These are phyloP conservation scores for Moniliella sp. DNA, from an alignment of 1,284 basidiomycete genomes.

Conservation along the genomic window DNA sequence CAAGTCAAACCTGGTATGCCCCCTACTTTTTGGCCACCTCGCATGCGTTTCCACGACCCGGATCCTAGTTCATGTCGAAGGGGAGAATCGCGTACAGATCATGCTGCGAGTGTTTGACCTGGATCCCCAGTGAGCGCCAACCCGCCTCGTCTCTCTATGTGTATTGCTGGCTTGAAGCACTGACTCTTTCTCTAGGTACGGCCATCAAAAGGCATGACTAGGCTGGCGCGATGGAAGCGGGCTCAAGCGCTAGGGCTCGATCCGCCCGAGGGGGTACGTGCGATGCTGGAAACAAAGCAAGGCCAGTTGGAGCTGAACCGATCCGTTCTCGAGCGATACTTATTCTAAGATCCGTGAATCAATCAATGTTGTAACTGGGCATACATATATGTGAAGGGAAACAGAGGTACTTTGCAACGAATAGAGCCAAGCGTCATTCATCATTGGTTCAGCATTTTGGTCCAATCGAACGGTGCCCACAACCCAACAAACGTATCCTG, in stretches of 20 bases:
- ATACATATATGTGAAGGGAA: no score
- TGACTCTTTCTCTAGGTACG: constrained; percentile 46
- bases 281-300: constrained; percentile 21
- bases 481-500: constrained; percentile 45
- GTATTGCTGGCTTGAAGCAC: background rate
- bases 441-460: constrained; percentile 20
- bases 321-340: no score
- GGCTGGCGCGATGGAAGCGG: constrained; percentile 69
- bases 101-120: constrained; percentile 28
- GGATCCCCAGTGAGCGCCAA: constrained; percentile 11
- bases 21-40: background rate
- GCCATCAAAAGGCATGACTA: constrained; percentile 59
- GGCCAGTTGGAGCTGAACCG: constrained; percentile 5
- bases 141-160: background rate
- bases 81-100: constrained; percentile 20
- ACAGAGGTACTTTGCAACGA: no score
- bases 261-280: constrained; percentile 56
- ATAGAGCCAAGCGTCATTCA: no score
- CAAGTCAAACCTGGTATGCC: constrained; percentile 7
- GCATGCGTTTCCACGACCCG: background rate
- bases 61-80: constrained; percentile 9
- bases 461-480: constrained; percentile 36
- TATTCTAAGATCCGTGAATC: no score
- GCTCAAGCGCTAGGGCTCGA: constrained; percentile 57
- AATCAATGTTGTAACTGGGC: no score